Evolutionary conservation across 1,284 basidiomycete species (phyloP).

Genomic region (Pseudozyma pruni): DNA sequence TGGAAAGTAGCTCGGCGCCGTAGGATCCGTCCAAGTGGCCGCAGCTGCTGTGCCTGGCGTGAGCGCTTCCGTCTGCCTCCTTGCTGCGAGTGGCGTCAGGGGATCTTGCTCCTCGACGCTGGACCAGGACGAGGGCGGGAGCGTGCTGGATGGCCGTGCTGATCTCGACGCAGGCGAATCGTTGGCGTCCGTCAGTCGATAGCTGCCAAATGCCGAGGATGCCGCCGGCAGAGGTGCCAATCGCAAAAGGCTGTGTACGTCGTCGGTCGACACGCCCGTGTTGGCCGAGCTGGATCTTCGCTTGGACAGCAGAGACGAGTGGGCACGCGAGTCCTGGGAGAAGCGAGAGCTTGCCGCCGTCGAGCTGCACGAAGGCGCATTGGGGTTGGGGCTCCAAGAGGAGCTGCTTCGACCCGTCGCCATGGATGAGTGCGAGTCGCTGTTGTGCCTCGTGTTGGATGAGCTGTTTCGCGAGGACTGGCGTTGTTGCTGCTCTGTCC

Average conservation of each 20-base stretch:
- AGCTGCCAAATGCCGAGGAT: constrained; percentile 34
- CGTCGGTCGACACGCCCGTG: constrained; percentile 18
- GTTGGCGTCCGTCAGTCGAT: constrained; percentile 17
- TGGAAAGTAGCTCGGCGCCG: constrained; percentile 41
- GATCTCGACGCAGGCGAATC: constrained; percentile 1
- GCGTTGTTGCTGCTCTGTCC: constrained; percentile 6
- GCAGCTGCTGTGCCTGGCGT: constrained; percentile 47
- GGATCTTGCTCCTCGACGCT: constrained; percentile 23
- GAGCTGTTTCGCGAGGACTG: constrained; percentile 17
- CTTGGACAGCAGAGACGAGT: constrained; percentile 29
- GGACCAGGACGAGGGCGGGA: constrained; percentile 16
- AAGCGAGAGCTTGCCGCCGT: constrained; percentile 23
- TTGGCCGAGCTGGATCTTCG: constrained; percentile 17
- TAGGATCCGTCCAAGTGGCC: constrained; percentile 48
- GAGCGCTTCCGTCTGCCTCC: constrained; percentile 10
- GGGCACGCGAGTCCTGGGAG: constrained; percentile 31
- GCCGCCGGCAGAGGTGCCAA: constrained; percentile 31
- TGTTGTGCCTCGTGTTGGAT: constrained; percentile 9
- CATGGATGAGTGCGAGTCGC: constrained; percentile 19
- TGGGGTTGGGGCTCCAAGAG: constrained; percentile 11
- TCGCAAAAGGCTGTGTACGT: constrained; percentile 11
- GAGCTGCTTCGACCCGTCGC: constrained; percentile 16
- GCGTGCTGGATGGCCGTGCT: neutral
- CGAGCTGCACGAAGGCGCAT: constrained; percentile 12
- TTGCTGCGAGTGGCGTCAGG: constrained; percentile 18